phyloP scores from a whole-genome alignment of 2,329 filamentous ascomycete genomes.

The Colletotrichum lindemuthianum region DNA sequence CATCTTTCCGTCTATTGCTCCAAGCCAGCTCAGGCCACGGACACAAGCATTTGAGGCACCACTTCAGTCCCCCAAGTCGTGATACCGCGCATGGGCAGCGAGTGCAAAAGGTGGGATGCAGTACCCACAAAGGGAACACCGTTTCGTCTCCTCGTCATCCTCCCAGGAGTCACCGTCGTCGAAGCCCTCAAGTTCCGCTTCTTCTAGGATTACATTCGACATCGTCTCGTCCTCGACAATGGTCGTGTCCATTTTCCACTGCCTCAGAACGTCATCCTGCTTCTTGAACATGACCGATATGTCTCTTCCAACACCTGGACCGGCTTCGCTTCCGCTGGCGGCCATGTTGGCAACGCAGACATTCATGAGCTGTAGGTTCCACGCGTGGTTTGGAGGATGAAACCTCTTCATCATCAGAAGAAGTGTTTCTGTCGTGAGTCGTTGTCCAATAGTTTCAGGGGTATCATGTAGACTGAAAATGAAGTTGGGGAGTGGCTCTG shows the following conservation, averaged over 20 bases:
- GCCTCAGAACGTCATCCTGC: constrained; percentile 75
- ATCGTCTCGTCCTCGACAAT: constrained; percentile 34
- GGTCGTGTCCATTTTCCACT: constrained; percentile 67
- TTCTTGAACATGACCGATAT: constrained; percentile 85
- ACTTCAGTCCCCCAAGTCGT: constrained; percentile 47
- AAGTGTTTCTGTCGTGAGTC: constrained; percentile 75
- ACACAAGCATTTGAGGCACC: not conserved
- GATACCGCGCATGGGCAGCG: constrained; percentile 65
- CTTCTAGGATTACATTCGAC: constrained; percentile 35
- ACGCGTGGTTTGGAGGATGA: constrained; percentile 72
- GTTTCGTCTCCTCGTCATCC: constrained; percentile 37
- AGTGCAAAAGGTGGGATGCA: constrained; percentile 67
- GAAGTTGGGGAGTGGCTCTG: constrained; percentile 76
- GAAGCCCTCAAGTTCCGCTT: constrained; percentile 43
- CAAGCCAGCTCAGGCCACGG: too few relatives aligned
- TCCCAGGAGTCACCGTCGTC: constrained; percentile 42
- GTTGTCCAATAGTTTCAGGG: constrained; percentile 70
- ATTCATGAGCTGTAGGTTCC: constrained; percentile 87
- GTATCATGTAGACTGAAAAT: constrained; percentile 72
- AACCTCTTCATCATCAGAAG: constrained; percentile 79
- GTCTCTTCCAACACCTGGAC: constrained; percentile 72
- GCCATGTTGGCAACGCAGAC: constrained; percentile 89
- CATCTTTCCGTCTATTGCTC: too few relatives aligned
- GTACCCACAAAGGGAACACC: constrained; percentile 62
- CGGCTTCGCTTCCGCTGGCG: constrained; percentile 60